Conservation (phyloP, 306 rosid genomes). For the Sicyos baderoa region DNA sequence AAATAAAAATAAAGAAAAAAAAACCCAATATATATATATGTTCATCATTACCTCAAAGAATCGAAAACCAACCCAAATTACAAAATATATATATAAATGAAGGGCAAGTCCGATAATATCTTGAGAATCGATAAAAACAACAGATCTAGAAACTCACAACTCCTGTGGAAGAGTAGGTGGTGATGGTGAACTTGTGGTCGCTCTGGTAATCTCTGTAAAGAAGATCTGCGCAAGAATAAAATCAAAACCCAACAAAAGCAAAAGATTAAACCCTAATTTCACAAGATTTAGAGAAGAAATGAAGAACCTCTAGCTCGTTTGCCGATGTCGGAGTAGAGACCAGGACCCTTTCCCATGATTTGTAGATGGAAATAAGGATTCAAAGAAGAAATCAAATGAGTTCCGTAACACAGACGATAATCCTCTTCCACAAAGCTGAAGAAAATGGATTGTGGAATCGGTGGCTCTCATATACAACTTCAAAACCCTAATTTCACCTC, state of each 20-base stretch:
- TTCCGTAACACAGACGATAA: background rate
- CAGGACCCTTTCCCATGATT: constrained; percentile 83
- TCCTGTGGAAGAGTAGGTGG: constrained; percentile 87
- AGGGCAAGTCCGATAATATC: background rate
- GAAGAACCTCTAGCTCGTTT: constrained; percentile 56
- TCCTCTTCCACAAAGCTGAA: constrained; percentile 14
- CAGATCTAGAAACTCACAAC: constrained; percentile 38
- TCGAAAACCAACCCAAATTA: background rate
- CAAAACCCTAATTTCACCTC: constrained; percentile 38
- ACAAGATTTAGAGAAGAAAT: background rate
- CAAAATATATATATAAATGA: no score
- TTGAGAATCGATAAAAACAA: background rate
- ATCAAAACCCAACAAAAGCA: background rate
- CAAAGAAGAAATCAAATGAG: background rate
- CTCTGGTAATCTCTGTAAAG: constrained; percentile 77
- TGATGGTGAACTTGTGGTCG: constrained; percentile 83
- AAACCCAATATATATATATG: background rate
- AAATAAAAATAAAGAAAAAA: background rate
- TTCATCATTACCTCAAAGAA: no score
- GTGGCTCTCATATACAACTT: constrained; percentile 7
- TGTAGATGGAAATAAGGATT: background rate
- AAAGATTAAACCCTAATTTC: background rate
- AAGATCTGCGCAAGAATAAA: constrained; percentile 53
- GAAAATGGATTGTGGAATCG: constrained; percentile 6
- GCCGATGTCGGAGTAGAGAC: constrained; percentile 88